Base-by-base conservation (phyloP, 495 filamentous ascomycete genomes). In the Trichoderma erinaceum region DNA sequence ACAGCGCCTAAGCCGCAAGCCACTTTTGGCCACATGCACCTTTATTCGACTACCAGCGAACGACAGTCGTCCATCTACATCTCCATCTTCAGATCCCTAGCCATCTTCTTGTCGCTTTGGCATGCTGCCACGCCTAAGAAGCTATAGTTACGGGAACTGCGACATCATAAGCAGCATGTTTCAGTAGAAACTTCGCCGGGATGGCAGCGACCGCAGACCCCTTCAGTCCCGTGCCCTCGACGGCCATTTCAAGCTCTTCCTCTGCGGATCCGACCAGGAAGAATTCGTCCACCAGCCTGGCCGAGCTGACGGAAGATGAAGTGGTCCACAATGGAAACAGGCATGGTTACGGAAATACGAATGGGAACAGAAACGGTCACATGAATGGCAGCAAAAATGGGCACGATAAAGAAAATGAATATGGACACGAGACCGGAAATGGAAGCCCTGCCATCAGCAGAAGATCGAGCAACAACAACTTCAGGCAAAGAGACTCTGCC, bases 161-260 rank as follows among this genome's bases (percentile, higher is more conserved):
- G 32, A 5, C 23, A 32, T 27, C 56, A 10, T 23, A 25, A 32
- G 56, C 56, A 61, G 56, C 56, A 61, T 61, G 56, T 21, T 61
- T 4, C 27, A 61, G 10, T 61, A 61, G 25, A 18, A 3, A 23
- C 11, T 32, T 12, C 56, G 56, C 56, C 23, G 56, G 56, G 11
- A 61, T 61, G 56, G 56, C 56, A 29, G 56, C 27, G 56, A 61
- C 56, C 56, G 25, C 56, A 32, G 56, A 61, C 56, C 21, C 56
- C 10, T 18, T 61, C 10, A 61, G 56, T 25, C 56, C 56, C 10
- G 50, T n/a, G 13, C 44, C 44, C 6, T 11, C 50, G 56, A 32
- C n/a, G 27, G 56, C 56, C 27, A 23, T 56, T 56, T 25, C 50
- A 6, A 48, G 15, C 44, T 48, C 44, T 1, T 48, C 44, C 44